Evolutionary conservation across 148 eudicot species (phyloP), one percentile per base, ranked within the genome.

Genomic region (Pharnaceum exiguum): DNA sequence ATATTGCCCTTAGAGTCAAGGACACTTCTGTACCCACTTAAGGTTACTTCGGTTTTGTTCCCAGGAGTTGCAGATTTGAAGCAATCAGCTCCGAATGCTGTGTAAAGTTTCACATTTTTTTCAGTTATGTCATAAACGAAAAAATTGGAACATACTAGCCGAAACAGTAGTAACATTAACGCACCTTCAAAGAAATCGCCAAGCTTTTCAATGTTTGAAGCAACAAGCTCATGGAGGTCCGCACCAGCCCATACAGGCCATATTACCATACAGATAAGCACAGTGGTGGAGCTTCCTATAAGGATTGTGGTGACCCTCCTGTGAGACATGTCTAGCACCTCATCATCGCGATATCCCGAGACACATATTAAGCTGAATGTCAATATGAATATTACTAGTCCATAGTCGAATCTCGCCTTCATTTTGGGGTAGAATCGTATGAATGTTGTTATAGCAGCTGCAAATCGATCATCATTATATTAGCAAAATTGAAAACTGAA

Each of bases 201-300:
- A 24, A 87, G 79, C 24, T 73, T 75, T 11, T 75, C 77, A 30
- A 87, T 45, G 46, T 81, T 69, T 3, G 28, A 5, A 44, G 79
- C 69, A 22, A 78, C 68, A 18, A 68, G 78, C 3, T 73, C 62
- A 47, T 83, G 87, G 48, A 89, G 83, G 37, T 85, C 96, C 17
- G 73, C 59, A 6, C 97, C 95, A 17, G 83, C 94, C 97, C 95
- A 89, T 7, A 79, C 86, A 0, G 95, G 97, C 26, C 70, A 79
- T 1, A 89, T 49, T 3, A 76, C 23, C 11, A 83, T 55, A 61
- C 82, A 79, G 0, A 75, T 36, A 7, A 79, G 4, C 21, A 83
- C 63, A 12, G 85, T 75, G 8, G 76, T 63, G 2, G 75, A 17
- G 40, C 73, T 75, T 25, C 97, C 96, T 11, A 82, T 72, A 6